Evolutionary conservation across 805 yeast species (phyloP).

Genomic region (Starmerella roubikii): DNA sequence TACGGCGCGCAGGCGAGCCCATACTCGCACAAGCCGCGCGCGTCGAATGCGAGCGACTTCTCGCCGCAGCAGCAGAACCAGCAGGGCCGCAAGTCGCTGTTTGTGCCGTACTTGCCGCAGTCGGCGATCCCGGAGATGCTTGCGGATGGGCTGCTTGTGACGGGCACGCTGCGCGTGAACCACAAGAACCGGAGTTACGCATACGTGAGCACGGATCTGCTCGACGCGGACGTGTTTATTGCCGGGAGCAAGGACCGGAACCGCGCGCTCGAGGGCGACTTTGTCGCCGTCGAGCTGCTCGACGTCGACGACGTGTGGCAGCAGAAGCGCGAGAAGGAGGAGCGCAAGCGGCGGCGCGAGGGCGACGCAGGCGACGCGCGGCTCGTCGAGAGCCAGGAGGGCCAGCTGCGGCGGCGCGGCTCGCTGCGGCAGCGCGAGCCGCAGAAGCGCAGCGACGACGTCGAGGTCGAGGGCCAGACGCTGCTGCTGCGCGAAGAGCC

Average conservation of each 20-base stretch:
- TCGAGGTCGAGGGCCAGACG: conserved; percentile 96
- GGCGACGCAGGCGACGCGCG: conserved; percentile 10
- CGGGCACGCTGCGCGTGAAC: conserved; percentile 86
- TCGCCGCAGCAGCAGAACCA: conserved; percentile 1
- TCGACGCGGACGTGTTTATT: conserved; percentile 93
- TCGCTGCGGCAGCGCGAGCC: conserved; percentile 91
- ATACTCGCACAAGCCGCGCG: conserved; percentile 13
- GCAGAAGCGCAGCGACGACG: conserved; percentile 94
- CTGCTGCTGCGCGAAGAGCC: conserved; percentile 72
- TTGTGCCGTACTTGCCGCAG: conserved; percentile 94
- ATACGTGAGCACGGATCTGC: conserved; percentile 87
- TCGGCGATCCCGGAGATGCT: conserved; percentile 79
- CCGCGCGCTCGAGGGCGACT: conserved; percentile 91
- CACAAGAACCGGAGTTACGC: conserved; percentile 96
- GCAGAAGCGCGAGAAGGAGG: conserved; percentile 91
- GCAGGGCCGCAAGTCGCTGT: conserved; percentile 42
- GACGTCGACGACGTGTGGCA: conserved; percentile 98
- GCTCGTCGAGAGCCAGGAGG: conserved; percentile 17
- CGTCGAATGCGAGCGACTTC: conserved; percentile 14
- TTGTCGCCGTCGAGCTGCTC: conserved; percentile 87
- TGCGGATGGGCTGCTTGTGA: conserved; percentile 78
- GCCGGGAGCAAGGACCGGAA: conserved; percentile 98
- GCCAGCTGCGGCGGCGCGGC: conserved; percentile 56
- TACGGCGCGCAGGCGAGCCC: not conserved
- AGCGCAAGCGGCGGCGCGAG: conserved; percentile 82